Percentiles rank a stretch among this genome's conserved stretches.
phyloP scores from a whole-genome alignment of 352 stramenopile genomes.

The Thalassiosira sp. region DNA sequence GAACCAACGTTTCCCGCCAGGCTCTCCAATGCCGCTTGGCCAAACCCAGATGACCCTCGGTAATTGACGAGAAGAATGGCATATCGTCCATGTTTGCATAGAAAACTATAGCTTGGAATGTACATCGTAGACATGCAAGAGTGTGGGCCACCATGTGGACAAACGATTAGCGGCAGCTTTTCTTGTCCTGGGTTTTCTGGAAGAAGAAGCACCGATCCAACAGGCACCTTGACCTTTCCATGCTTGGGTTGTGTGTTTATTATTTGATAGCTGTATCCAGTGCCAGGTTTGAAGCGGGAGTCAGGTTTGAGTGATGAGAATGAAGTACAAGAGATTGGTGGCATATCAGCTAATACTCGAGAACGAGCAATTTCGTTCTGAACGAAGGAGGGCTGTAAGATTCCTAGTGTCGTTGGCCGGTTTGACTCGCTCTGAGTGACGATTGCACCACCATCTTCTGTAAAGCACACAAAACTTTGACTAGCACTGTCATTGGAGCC shows the following conservation, averaged over 20 bases:
- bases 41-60: conserved; percentile 93
- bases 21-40: conserved; percentile 87
- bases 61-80: conserved; percentile 94
- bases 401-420: conserved; percentile 50
- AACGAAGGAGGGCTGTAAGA: conserved; percentile 31
- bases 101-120: conserved; percentile 87
- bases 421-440: conserved; percentile 53
- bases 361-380: conserved; percentile 13
- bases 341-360: conserved; percentile 35
- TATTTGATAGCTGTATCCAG: conserved; percentile 48
- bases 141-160: conserved; percentile 91
- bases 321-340: conserved; percentile 49
- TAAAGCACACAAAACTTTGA: conserved; percentile 51
- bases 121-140: conserved; percentile 87
- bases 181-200: conserved; percentile 30
- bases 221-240: conserved; percentile 36
- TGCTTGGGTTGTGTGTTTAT: conserved; percentile 40
- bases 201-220: conserved; percentile 64
- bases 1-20: conserved; percentile 89
- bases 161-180: conserved; percentile 71
- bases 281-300: conserved; percentile 17
- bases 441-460: conserved; percentile 45
- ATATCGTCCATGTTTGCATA: conserved; percentile 86
- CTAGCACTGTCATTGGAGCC: conserved; percentile 18
- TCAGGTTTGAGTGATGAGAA: conserved; percentile 30